phyloP scores from a whole-genome alignment of 2,329 filamentous ascomycete genomes.

The Ceratocystis harringtonii region DNA sequence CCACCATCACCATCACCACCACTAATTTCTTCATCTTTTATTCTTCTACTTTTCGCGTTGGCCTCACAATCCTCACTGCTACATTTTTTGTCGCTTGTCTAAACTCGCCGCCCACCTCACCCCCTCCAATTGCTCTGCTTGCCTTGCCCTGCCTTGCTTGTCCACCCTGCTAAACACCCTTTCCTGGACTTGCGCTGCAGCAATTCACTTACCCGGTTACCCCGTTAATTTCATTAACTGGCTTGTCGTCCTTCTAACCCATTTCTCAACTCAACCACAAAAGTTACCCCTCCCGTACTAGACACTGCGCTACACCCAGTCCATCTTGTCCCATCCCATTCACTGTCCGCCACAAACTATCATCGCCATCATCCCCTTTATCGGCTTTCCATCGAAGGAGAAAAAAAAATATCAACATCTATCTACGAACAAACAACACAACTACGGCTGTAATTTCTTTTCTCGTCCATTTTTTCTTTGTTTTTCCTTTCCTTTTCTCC shows the following conservation, averaged over 20 bases:
- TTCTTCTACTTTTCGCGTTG: background rate
- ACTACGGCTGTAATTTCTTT: background rate
- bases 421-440: background rate
- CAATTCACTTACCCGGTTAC: slow-evolving; percentile 15
- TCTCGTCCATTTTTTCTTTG: background rate
- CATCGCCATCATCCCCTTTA: background rate
- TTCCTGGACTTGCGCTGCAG: slow-evolving; percentile 5
- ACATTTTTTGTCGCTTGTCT: background rate
- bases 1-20: background rate
- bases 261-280: slow-evolving; percentile 9
- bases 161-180: background rate
- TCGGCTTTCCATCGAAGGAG: slow-evolving; percentile 5
- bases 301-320: slow-evolving; percentile 6
- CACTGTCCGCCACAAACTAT: slow-evolving; percentile 12
- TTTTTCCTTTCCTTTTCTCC: background rate
- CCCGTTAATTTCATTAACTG: slow-evolving; percentile 15
- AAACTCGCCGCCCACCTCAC: background rate
- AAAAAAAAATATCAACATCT: slow-evolving; percentile 1
- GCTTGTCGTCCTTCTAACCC: slow-evolving; percentile 10
- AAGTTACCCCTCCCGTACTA: slow-evolving; percentile 17
- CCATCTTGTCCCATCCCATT: background rate
- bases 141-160: background rate
- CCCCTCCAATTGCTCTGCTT: background rate
- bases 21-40: slow-evolving; percentile 1
- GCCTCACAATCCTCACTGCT: background rate